These are phyloP conservation scores for Circinella umbellata DNA, from an alignment of 371 early-diverging fungal species.

Conservation along the genomic window DNA sequence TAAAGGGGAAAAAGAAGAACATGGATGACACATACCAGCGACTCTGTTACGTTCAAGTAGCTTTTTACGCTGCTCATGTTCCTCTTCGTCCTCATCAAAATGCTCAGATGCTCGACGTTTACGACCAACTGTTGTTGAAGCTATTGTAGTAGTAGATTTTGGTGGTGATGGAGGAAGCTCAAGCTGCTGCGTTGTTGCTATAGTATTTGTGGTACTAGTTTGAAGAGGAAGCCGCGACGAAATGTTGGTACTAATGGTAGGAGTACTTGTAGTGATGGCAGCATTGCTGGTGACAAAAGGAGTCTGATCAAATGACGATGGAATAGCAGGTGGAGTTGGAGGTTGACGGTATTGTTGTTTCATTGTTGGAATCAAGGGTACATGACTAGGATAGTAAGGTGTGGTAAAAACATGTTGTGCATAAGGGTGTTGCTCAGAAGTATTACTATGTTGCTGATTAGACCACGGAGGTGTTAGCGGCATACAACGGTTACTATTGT, in stretches of 20 bases:
- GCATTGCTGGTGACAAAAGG: no score
- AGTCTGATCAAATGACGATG: no score
- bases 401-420: neutral
- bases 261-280: no score
- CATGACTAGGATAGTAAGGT: neutral
- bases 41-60: slow-evolving; percentile 71
- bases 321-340: neutral
- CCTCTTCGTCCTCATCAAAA: slow-evolving; percentile 7
- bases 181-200: neutral
- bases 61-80: slow-evolving; percentile 29
- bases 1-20: neutral
- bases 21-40: slow-evolving; percentile 46
- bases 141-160: neutral
- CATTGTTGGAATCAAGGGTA: neutral
- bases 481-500: neutral
- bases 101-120: slow-evolving; percentile 12
- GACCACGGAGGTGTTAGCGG: slow-evolving; percentile 10
- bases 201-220: neutral
- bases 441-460: neutral
- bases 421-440: neutral
- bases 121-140: slow-evolving; percentile 5
- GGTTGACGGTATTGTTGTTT: slow-evolving; percentile 1
- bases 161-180: neutral
- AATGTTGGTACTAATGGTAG: no score
- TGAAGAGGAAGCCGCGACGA: neutral